Percentiles rank a stretch among this genome's conserved stretches.
Evolutionary conservation across 225 moss, liverwort and hornwort species (phyloP).

Genomic region (Climacium dendroides): DNA sequence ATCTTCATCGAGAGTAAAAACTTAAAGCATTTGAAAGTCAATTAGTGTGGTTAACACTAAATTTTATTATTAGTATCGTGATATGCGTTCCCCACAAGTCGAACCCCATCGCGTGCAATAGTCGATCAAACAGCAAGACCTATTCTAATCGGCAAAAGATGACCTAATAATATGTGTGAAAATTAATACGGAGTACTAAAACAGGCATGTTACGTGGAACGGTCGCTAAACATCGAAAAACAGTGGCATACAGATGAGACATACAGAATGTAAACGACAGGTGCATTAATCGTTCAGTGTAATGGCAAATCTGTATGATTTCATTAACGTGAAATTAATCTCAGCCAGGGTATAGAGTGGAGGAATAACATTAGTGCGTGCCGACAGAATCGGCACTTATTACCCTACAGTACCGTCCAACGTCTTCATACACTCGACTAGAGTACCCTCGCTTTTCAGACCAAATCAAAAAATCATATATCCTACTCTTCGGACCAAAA

Average conservation of each 20-base stretch:
- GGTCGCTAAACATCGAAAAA: not conserved
- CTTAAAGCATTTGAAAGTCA: not conserved
- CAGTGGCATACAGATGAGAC: not conserved
- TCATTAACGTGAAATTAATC: not conserved
- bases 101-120: not conserved
- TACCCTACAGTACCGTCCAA: not conserved
- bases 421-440: not conserved
- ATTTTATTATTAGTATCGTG: not conserved
- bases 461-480: not conserved
- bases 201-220: not conserved
- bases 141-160: not conserved
- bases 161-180: not conserved
- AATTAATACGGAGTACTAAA: not conserved
- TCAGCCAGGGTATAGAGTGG: not conserved
- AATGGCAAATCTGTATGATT: not conserved
- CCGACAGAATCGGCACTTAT: not conserved
- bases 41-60: not conserved
- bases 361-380: not conserved
- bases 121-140: not conserved
- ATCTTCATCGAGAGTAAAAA: not conserved
- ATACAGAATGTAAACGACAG: not conserved
- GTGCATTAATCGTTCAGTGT: not conserved
- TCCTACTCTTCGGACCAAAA: slow-evolving; percentile 2
- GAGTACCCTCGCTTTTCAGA: not conserved
- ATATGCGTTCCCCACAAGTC: no score